These are phyloP conservation scores for Sanghuangporus weigelae DNA, from an alignment of 1,284 basidiomycete species.

Conservation along the genomic window DNA sequence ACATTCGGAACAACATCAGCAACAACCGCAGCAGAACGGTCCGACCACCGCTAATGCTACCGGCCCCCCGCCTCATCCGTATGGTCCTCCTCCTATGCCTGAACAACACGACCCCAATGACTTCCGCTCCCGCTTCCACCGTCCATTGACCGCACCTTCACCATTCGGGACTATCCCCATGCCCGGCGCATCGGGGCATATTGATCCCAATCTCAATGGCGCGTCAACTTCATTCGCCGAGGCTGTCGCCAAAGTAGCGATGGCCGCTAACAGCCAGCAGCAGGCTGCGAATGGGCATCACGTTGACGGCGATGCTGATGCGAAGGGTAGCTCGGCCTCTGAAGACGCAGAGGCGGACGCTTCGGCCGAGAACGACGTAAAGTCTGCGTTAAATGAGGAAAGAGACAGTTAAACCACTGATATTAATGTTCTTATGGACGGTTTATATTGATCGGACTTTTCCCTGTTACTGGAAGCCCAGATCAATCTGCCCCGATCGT, in stretches of 20 bases:
- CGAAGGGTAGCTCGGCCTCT: neutral
- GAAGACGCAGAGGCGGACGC: constrained; percentile 4
- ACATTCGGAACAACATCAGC: constrained; percentile 1
- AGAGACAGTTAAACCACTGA: neutral
- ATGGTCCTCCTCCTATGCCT: constrained; percentile 13
- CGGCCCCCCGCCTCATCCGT: neutral
- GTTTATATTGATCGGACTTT: neutral
- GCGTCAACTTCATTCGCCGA: neutral
- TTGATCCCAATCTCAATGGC: constrained; percentile 10
- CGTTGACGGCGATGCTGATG: neutral
- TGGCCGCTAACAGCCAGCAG: neutral
- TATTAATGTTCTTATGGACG: neutral
- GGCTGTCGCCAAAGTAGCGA: neutral
- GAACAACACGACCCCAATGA: constrained; percentile 42
- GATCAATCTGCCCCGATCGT: too few relatives aligned
- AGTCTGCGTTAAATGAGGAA: neutral
- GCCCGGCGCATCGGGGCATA: neutral
- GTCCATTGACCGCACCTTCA: constrained; percentile 56
- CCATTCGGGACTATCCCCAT: constrained; percentile 45
- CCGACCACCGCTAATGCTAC: neutral
- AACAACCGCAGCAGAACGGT: constrained; percentile 13
- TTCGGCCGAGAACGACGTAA: neutral
- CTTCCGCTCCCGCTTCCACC: constrained; percentile 66
- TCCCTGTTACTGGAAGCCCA: neutral
- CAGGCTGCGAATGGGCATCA: neutral